Conservation (phyloP, 805 yeast species). For the Yarrowia porcina region DNA sequence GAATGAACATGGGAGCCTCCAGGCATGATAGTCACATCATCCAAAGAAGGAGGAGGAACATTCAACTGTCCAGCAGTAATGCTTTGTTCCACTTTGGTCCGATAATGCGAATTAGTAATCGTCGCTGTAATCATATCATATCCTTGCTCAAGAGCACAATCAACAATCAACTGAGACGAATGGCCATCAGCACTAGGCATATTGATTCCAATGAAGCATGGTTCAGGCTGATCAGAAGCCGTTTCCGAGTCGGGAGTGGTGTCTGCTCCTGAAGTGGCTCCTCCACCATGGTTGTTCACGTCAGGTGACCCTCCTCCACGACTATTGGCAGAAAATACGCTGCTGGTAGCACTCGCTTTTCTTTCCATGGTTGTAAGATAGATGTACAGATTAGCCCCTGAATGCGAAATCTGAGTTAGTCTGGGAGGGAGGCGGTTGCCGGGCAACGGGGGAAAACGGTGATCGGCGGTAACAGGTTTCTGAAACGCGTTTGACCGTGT, state of each 20-base stretch:
- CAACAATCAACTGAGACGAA: slow-evolving; percentile 34
- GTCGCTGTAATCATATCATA: slow-evolving; percentile 55
- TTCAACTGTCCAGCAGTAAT: background rate
- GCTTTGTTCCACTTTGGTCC: slow-evolving; percentile 25
- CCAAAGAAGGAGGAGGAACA: slow-evolving; percentile 44
- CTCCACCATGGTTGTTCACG: too few relatives aligned
- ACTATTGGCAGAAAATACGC: background rate
- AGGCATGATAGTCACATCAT: slow-evolving; percentile 45
- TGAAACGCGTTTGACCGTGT: too few relatives aligned
- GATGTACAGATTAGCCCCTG: too few relatives aligned
- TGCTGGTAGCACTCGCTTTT: slow-evolving; percentile 10
- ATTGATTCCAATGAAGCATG: slow-evolving; percentile 37
- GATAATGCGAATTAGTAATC: slow-evolving; percentile 48
- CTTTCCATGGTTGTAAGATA: background rate
- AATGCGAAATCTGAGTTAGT: too few relatives aligned
- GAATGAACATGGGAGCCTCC: slow-evolving; percentile 43
- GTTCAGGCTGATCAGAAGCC: background rate
- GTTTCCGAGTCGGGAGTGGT: background rate
- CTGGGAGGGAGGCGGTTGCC: too few relatives aligned
- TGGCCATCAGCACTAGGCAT: slow-evolving; percentile 37
- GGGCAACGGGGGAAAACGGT: too few relatives aligned
- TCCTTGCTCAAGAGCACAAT: slow-evolving; percentile 41
- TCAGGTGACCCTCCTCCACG: background rate
- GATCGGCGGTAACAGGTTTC: too few relatives aligned
- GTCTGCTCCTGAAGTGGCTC: background rate